Evolutionary conservation across 73 alveolate species (phyloP).

Genomic region (Tetrahymena elliotti): DNA sequence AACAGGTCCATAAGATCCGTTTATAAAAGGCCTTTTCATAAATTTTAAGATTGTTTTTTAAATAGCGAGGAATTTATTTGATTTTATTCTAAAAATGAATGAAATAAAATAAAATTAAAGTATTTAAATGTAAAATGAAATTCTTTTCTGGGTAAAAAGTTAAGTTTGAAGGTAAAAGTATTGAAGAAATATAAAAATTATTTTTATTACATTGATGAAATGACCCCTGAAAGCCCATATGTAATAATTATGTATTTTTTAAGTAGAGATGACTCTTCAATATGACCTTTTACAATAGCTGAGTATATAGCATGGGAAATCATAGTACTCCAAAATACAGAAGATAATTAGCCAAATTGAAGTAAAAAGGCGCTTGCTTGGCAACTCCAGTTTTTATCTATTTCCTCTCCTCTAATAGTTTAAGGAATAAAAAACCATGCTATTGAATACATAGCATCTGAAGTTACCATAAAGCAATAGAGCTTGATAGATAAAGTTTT

Average conservation of each 20-base stretch:
- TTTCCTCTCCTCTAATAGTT: background rate
- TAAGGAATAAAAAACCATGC: background rate
- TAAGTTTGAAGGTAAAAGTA: no score
- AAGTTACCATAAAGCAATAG: background rate
- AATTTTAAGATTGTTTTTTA: background rate
- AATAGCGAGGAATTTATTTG: no score
- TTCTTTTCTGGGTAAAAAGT: no score
- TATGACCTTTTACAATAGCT: background rate
- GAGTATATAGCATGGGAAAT: background rate
- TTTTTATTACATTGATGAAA: background rate
- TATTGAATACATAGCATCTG: background rate
- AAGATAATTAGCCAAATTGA: background rate
- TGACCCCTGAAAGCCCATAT: background rate
- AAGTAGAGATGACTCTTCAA: background rate
- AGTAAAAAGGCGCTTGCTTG: background rate
- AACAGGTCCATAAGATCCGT: background rate
- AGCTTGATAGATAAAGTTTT: background rate
- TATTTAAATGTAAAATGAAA: no score
- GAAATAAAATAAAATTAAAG: no score
- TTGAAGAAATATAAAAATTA: no score
- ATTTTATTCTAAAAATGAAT: background rate
- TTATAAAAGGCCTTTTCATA: background rate
- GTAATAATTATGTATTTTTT: background rate
- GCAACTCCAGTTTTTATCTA: background rate
- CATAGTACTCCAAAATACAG: background rate